A percentile compares a stretch with the other conserved stretches of the same genome.
Evolutionary conservation across 768 basidiomycete species (phyloP).

Genomic region (Mrakia gelida): DNA sequence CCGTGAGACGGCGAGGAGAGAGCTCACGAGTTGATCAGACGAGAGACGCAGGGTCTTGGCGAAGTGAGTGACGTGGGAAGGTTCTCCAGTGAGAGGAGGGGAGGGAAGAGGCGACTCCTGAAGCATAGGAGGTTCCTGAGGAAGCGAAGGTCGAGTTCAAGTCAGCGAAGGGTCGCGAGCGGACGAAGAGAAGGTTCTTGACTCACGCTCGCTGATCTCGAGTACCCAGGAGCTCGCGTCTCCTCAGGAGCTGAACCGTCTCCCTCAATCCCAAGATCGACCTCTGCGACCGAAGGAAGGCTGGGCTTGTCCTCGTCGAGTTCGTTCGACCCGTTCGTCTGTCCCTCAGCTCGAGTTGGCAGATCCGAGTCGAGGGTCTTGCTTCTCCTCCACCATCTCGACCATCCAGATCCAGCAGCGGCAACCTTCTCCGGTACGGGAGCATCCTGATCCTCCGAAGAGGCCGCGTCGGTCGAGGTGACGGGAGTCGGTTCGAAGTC

Average conservation of each 20-base stretch:
- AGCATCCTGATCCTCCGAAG: neutral
- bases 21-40: conserved; percentile 82
- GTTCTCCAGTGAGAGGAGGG: conserved; percentile 10
- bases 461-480: neutral
- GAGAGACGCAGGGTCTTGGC: conserved; percentile 90
- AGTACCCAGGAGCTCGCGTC: neutral
- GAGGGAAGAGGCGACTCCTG: conserved; percentile 5
- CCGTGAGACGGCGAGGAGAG: neutral
- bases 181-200: neutral
- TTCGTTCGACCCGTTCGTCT: neutral
- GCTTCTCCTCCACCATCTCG: conserved; percentile 44
- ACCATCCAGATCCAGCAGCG: conserved; percentile 41
- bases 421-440: neutral
- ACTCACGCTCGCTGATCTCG: conserved; percentile 10
- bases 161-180: neutral
- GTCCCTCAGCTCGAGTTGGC: neutral
- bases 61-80: conserved; percentile 54
- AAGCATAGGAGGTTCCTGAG: conserved; percentile 20
- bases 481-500: neutral
- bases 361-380: conserved; percentile 33
- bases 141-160: neutral
- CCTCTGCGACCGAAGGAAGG: neutral
- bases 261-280: neutral
- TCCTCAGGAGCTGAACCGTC: neutral
- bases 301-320: neutral